phyloP scores from a whole-genome alignment of 2,329 filamentous ascomycete genomes.

The Fusarium avenaceum region DNA sequence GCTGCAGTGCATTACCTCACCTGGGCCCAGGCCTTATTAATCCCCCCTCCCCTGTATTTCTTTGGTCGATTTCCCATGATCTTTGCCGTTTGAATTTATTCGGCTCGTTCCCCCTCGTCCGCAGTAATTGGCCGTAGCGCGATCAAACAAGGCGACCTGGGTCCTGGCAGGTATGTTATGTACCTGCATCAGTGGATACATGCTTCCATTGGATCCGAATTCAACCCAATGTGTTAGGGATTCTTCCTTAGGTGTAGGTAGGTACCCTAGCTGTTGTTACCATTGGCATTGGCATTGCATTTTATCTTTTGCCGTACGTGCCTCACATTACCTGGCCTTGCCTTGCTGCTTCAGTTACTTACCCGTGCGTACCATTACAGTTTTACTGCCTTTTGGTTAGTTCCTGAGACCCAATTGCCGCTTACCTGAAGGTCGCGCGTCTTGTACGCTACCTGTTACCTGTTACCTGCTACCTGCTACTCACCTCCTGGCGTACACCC shows the following conservation, averaged over 20 bases:
- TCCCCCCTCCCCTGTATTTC: conserved; percentile 6
- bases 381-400: conserved; percentile 9
- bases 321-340: conserved; percentile 1
- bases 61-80: conserved; percentile 3
- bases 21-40: conserved; percentile 33
- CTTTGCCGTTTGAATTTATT: conserved; percentile 36
- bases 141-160: conserved; percentile 44
- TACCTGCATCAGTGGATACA: conserved; percentile 48
- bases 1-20: conserved; percentile 25
- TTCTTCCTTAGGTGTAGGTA: not conserved
- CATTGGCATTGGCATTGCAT: not conserved
- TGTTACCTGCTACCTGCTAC: too few species aligned
- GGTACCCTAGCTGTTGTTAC: not conserved
- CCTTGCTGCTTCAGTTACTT: not conserved
- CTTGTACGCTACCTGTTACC: not conserved
- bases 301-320: not conserved
- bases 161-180: conserved; percentile 1
- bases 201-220: conserved; percentile 20
- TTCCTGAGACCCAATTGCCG: conserved; percentile 27
- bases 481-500: too few species aligned
- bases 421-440: not conserved
- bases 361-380: conserved; percentile 12
- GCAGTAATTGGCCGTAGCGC: conserved; percentile 42
- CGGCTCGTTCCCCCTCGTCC: conserved; percentile 31
- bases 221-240: conserved; percentile 19